Evolutionary conservation across 495 filamentous ascomycete species (phyloP).

Genomic region (Hypomontagnella monticulosa): DNA sequence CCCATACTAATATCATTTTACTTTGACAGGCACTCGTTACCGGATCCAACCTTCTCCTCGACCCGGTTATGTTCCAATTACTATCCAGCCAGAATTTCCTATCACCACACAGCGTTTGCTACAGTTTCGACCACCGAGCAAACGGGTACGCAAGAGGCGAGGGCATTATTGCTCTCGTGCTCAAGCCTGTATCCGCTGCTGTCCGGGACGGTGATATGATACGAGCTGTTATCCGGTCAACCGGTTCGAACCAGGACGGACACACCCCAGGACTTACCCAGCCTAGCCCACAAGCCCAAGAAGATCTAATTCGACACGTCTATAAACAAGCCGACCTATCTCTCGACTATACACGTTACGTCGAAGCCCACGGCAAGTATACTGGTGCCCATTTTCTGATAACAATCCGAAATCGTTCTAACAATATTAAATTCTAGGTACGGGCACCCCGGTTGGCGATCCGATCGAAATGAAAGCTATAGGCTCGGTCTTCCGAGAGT

Average conservation of each 20-base stretch:
- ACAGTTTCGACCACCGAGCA: constrained; percentile 65
- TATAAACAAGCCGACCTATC: constrained; percentile 58
- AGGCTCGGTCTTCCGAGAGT: constrained; percentile 44
- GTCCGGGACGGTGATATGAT: constrained; percentile 59
- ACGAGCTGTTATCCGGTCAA: constrained; percentile 65
- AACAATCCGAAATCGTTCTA: not conserved
- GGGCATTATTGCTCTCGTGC: constrained; percentile 58
- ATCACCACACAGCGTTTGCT: constrained; percentile 52
- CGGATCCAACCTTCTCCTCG: constrained; percentile 10
- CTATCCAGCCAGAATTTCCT: constrained; percentile 46
- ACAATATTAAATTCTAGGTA: constrained; percentile 43
- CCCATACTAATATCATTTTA: not conserved
- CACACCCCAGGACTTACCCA: constrained; percentile 58
- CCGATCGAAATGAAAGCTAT: constrained; percentile 63
- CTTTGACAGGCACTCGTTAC: constrained; percentile 16
- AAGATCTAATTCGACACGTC: constrained; percentile 53
- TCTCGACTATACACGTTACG: constrained; percentile 53
- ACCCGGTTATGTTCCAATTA: constrained; percentile 46
- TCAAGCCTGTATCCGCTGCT: constrained; percentile 64
- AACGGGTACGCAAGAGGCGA: constrained; percentile 72
- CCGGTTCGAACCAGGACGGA: constrained; percentile 64
- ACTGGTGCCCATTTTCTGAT: not conserved
- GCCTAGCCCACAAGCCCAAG: constrained; percentile 62
- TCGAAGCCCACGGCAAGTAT: constrained; percentile 54
- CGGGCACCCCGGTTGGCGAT: constrained; percentile 65